Percentiles rank a stretch among this genome's conserved stretches.
These are phyloP conservation scores for Phytophthora crassamura DNA, from an alignment of 352 stramenopile genomes.

Conservation along the genomic window DNA sequence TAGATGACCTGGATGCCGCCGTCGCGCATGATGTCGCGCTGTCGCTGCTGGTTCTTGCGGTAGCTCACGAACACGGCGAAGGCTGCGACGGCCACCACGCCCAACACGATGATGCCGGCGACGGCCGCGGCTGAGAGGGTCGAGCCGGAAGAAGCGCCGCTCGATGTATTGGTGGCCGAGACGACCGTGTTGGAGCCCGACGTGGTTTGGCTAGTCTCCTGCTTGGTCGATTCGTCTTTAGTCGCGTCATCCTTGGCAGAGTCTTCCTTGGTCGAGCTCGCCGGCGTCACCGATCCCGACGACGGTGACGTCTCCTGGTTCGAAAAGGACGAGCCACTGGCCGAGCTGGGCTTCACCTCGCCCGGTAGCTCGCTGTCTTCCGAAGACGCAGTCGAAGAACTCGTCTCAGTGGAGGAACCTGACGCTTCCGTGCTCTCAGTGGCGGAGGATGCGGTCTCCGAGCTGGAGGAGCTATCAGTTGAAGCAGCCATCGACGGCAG, in stretches of 20 bases:
- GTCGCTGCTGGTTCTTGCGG: conserved; percentile 78
- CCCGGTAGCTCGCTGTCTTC: conserved; percentile 22
- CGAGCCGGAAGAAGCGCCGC: conserved; percentile 9
- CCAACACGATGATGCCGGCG: conserved; percentile 63
- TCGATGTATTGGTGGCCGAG: conserved; percentile 55
- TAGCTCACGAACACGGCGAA: conserved; percentile 71
- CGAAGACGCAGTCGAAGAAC: conserved; percentile 10
- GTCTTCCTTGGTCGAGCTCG: conserved; percentile 1
- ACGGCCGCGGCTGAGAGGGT: conserved; percentile 55
- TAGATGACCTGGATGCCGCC: conserved; percentile 49
- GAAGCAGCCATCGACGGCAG: no score
- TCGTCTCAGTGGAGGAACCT: conserved; percentile 19
- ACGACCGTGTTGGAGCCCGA: conserved; percentile 26
- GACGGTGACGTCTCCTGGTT: conserved; percentile 36
- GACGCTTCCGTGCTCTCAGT: no score
- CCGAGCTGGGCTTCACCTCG: conserved; percentile 45
- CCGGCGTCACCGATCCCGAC: conserved; percentile 13
- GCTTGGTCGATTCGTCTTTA: conserved; percentile 16
- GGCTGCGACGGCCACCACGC: conserved; percentile 61
- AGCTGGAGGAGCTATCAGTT: no score
- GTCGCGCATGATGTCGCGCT: conserved; percentile 77
- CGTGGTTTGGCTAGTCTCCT: conserved; percentile 9
- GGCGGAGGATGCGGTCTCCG: no score
- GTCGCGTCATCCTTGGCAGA: conserved; percentile 16
- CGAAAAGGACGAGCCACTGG: conserved; percentile 37